phyloP scores from a whole-genome alignment of 2,329 filamentous ascomycete genomes.

The Parastagonospora nodorum region DNA sequence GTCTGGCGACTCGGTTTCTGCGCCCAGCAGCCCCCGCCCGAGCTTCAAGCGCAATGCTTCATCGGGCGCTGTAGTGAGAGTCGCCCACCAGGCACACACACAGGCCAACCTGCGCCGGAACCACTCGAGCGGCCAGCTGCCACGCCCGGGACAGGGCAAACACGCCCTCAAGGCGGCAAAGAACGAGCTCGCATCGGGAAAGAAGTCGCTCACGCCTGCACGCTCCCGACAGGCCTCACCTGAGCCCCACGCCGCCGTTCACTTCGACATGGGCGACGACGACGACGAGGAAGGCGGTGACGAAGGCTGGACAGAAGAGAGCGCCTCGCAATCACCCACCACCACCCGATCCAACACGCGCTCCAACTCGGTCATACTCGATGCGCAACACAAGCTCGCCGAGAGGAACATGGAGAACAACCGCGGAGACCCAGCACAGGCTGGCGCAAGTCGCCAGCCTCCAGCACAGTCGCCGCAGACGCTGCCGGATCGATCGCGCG shows the following conservation, averaged over 20 bases:
- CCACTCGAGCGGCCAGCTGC: constrained; percentile 53
- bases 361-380: constrained; percentile 47
- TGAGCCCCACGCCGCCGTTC: constrained; percentile 46
- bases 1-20: constrained; percentile 44
- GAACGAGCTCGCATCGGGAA: constrained; percentile 34
- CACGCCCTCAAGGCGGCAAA: constrained; percentile 45
- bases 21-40: constrained; percentile 46
- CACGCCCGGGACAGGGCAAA: constrained; percentile 47
- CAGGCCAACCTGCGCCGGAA: constrained; percentile 47
- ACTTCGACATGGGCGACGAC: constrained; percentile 46
- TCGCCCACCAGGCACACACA: constrained; percentile 38
- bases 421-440: constrained; percentile 23
- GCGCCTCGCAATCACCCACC: constrained; percentile 48
- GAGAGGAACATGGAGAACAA: constrained; percentile 30
- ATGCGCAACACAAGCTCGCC: constrained; percentile 34
- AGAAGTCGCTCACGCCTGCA: constrained; percentile 37
- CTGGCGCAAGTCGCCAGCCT: constrained; percentile 10
- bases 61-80: constrained; percentile 44
- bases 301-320: constrained; percentile 50
- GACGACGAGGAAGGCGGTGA: constrained; percentile 35
- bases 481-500: constrained; percentile 34
- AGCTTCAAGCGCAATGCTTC: constrained; percentile 52
- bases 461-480: constrained; percentile 18
- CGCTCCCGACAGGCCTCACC: constrained; percentile 41
- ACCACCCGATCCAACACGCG: constrained; percentile 49